Percentiles rank a stretch among this genome's conserved stretches.
Conservation (phyloP, 1,284 basidiomycete species). For the Moesziomyces aphidis region DNA sequence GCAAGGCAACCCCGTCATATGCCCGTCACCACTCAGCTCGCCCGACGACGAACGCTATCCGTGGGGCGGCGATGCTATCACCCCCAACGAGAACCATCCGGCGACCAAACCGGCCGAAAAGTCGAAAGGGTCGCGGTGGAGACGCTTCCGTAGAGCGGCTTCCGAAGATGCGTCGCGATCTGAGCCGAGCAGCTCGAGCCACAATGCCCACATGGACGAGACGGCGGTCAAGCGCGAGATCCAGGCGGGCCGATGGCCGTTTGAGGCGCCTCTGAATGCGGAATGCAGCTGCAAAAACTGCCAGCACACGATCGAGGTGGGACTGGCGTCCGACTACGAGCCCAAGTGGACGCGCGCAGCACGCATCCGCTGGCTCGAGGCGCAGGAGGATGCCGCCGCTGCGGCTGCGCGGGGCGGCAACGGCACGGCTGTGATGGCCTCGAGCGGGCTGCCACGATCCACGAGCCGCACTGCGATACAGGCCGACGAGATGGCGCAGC, state of each 20-base stretch:
- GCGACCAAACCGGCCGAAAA: constrained; percentile 2
- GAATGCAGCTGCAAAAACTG: constrained; percentile 50
- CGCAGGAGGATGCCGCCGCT: constrained; percentile 17
- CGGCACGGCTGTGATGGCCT: neutral
- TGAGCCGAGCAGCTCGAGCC: constrained; percentile 8
- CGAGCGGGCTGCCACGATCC: constrained; percentile 4
- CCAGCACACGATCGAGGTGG: constrained; percentile 38
- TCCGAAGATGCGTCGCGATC: constrained; percentile 15
- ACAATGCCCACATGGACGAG: constrained; percentile 16
- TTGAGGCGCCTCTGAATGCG: constrained; percentile 34
- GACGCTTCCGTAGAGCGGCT: constrained; percentile 24
- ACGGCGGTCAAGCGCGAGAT: constrained; percentile 16
- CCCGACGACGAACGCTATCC: constrained; percentile 17
- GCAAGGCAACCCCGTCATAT: constrained; percentile 31
- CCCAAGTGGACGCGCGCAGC: constrained; percentile 40
- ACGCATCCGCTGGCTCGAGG: constrained; percentile 35
- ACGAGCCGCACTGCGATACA: constrained; percentile 35
- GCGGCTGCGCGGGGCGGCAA: neutral
- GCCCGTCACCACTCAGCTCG: constrained; percentile 21
- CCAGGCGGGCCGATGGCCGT: constrained; percentile 40
- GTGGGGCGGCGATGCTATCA: neutral
- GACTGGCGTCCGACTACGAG: constrained; percentile 26
- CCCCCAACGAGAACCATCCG: neutral
- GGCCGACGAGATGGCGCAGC: constrained; percentile 39
- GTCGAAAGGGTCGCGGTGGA: constrained; percentile 24